Conservation (phyloP, 2,329 filamentous ascomycete species). For the Botrytis cinerea region DNA sequence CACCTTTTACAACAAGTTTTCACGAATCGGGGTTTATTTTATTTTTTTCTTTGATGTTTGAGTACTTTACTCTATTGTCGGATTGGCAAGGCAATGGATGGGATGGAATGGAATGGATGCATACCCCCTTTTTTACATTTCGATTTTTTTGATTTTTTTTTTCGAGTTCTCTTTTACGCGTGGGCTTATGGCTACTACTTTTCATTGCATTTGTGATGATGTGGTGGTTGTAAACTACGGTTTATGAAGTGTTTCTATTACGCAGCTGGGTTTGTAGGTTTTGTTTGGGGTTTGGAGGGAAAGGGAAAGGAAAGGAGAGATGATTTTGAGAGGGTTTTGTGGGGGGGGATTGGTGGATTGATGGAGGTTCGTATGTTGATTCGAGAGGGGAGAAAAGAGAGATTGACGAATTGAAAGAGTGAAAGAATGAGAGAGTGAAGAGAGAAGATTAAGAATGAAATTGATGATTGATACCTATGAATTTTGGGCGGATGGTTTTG, state of each 20-base stretch:
- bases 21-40: neutral
- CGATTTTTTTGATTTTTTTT: neutral
- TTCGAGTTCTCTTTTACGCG: neutral
- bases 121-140: constrained; percentile 16
- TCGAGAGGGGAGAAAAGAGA: neutral
- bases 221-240: neutral
- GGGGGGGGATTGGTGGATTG: no score
- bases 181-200: neutral
- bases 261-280: neutral
- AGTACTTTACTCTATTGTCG: constrained; percentile 7
- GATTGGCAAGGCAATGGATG: constrained; percentile 5
- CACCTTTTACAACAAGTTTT: neutral
- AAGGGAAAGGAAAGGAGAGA: no score
- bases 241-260: neutral
- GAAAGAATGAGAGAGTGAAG: neutral
- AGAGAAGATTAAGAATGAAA: constrained; percentile 8
- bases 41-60: constrained; percentile 5
- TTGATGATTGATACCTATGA: constrained; percentile 20
- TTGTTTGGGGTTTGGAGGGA: neutral
- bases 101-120: constrained; percentile 10
- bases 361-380: neutral
- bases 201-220: constrained; percentile 1
- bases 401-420: neutral
- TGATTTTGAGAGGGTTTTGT: neutral
- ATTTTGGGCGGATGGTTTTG: constrained; percentile 8